Evolutionary conservation across 805 yeast species (phyloP).

Genomic region (Lipomyces sp.): DNA sequence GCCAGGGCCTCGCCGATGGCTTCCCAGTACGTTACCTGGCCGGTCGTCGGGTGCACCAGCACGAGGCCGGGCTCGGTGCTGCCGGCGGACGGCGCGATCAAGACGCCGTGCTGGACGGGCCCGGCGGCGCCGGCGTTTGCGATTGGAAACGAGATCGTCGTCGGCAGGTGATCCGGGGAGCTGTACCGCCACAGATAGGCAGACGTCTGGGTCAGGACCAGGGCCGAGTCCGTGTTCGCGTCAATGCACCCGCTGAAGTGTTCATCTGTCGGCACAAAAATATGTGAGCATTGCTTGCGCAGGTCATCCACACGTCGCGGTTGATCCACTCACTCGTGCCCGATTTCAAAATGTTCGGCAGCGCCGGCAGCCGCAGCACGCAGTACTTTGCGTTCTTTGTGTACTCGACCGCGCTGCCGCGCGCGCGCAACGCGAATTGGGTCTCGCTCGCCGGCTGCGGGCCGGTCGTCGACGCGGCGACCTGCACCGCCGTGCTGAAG

Average conservation of each 20-base stretch:
- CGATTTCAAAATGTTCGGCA: slow-evolving; percentile 45
- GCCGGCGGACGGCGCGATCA: slow-evolving; percentile 58
- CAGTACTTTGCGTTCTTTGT: slow-evolving; percentile 58
- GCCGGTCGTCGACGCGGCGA: neutral
- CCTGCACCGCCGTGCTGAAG: neutral
- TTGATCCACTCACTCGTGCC: no score
- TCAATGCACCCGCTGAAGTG: slow-evolving; percentile 47
- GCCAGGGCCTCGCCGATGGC: slow-evolving; percentile 69
- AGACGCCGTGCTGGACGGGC: slow-evolving; percentile 49
- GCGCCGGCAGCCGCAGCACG: slow-evolving; percentile 54
- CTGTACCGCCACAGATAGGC: slow-evolving; percentile 67
- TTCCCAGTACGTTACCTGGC: slow-evolving; percentile 66
- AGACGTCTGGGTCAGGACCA: slow-evolving; percentile 48
- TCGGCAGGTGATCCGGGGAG: slow-evolving; percentile 58
- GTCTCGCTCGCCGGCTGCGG: neutral
- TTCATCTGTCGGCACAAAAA: slow-evolving; percentile 13
- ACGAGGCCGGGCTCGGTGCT: slow-evolving; percentile 64
- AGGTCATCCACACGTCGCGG: neutral
- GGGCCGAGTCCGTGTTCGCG: slow-evolving; percentile 47
- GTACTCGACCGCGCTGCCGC: slow-evolving; percentile 44
- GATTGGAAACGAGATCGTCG: slow-evolving; percentile 52
- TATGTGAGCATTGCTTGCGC: neutral
- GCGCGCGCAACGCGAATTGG: neutral
- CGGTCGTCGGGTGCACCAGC: slow-evolving; percentile 56
- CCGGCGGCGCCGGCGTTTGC: slow-evolving; percentile 10